phyloP scores from a whole-genome alignment of 73 alveolate genomes.

The Paramecium tetraurelia region DNA sequence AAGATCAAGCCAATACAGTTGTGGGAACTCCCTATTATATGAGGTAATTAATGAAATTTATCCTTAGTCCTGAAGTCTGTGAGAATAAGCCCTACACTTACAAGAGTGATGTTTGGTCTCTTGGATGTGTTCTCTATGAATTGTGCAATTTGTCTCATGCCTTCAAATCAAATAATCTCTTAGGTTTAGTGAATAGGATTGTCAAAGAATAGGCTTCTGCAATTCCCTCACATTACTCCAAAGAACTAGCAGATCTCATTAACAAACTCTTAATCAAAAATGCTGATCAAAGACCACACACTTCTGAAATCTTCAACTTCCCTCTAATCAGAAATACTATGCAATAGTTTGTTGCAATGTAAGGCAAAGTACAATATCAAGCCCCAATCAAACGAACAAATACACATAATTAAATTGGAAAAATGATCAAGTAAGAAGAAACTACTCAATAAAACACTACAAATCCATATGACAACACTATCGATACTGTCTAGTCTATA shows the following conservation, averaged over 20 bases:
- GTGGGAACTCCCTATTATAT: slow-evolving; percentile 93
- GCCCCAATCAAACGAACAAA: slow-evolving; percentile 25
- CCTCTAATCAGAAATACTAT: neutral
- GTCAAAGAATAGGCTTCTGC: slow-evolving; percentile 87
- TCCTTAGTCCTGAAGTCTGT: slow-evolving; percentile 82
- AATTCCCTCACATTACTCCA: slow-evolving; percentile 82
- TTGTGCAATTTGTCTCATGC: slow-evolving; percentile 94
- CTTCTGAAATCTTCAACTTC: neutral
- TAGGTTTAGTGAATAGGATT: slow-evolving; percentile 87
- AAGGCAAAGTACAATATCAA: neutral
- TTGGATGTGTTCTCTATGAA: slow-evolving; percentile 98
- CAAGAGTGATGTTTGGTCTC: slow-evolving; percentile 97
- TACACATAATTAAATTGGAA: slow-evolving; percentile 32
- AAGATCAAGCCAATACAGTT: slow-evolving; percentile 89
- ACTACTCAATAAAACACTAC: neutral
- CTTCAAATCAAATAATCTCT: slow-evolving; percentile 91
- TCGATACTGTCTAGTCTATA: slow-evolving; percentile 16
- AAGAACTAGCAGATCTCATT: slow-evolving; percentile 43
- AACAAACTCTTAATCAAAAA: slow-evolving; percentile 8
- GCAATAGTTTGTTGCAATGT: neutral
- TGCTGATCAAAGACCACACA: slow-evolving; percentile 13
- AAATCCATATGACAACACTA: neutral
- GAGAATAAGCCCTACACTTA: slow-evolving; percentile 90
- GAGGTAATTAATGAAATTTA: slow-evolving; percentile 20
- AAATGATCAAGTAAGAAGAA: slow-evolving; percentile 35